phyloP scores from a whole-genome alignment of 805 yeast genomes.

The Candida golubevii region DNA sequence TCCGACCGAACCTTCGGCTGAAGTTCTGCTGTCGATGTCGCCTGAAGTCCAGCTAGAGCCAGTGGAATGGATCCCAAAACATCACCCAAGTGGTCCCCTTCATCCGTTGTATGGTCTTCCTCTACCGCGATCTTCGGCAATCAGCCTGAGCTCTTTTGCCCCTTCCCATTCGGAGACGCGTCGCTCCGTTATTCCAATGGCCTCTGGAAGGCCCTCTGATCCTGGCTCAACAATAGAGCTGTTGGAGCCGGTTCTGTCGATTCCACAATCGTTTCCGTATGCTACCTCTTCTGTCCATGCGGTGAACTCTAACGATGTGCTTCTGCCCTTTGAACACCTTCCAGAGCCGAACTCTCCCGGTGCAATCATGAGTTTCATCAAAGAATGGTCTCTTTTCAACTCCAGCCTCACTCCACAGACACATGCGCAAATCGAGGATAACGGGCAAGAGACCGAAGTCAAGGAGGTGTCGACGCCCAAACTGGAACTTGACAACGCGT shows the following conservation, averaged over 20 bases:
- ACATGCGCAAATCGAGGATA: constrained; percentile 1
- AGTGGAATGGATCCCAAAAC: neutral
- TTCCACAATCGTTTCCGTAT: neutral
- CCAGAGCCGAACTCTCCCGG: constrained; percentile 18
- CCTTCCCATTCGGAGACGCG: neutral
- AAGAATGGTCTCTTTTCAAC: constrained; percentile 19
- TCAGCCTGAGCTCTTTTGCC: neutral
- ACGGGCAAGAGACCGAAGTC: neutral
- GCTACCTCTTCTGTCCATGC: neutral
- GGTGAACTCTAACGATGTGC: neutral
- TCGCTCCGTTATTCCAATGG: neutral
- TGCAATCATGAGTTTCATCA: constrained; percentile 23
- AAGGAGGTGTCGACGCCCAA: neutral
- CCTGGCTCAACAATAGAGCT: neutral
- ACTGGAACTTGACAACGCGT: neutral
- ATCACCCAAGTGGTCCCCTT: neutral
- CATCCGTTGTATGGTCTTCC: neutral
- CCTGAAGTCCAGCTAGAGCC: constrained; percentile 4
- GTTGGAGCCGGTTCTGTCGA: neutral
- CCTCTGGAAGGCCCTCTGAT: neutral
- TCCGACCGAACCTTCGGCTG: neutral
- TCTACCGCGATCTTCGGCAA: neutral
- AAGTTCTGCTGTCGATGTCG: constrained; percentile 1
- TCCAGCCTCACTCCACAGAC: neutral
- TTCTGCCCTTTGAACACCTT: constrained; percentile 3